Evolutionary conservation across 2,329 filamentous ascomycete species (phyloP), one percentile per base, ranked within the genome.

Genomic region (Pseudopyrenochaeta lycopersici): DNA sequence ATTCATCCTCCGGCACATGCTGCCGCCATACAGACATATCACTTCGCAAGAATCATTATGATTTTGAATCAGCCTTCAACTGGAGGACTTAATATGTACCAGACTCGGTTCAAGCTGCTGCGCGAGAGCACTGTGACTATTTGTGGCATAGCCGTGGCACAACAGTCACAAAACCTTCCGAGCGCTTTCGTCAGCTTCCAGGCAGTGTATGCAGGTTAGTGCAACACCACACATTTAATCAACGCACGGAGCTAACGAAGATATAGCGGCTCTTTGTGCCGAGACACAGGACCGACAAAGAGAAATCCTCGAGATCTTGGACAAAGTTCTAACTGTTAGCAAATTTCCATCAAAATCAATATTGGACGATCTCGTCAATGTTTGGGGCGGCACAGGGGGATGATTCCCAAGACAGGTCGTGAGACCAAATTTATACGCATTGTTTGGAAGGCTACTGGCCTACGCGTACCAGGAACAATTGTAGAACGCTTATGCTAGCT

Each of bases 31-130:
- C 83, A 85, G 56, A 77, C 80, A 30, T 80, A 84, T 55, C 78
- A 79, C 60, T 82, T 84, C 54, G 82, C 83, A 1, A 76, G 79
- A 7, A 82, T 85, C 35, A 68, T 86, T 0, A 75, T 85, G 1
- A 71, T 83, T 0, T 75, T 85, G 23, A 80, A 85, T 46, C 78
- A 82, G 39, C 83, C 83, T 1, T 80, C 80, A 0, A 75, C 76
- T 2, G 80, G 80, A 2, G 82, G 81, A 0, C 77, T 82, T 33
- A 73, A 78, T 18, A 80, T 80, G 17, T 84, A 81, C 51, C 60
- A 79, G 38, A 72, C 74, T 15, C 75, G 78, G 7, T 77, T 81
- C 59, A 76, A 76, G 51, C 67, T 73, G 14, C 75, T 82, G 11
- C 72, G 76, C 12, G 79, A 82, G 27, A 78, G 79, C 14, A 79